Base-by-base conservation (phyloP, 202 grass and related monocot genomes). In the Schoenoplectus tabernaemontani region DNA sequence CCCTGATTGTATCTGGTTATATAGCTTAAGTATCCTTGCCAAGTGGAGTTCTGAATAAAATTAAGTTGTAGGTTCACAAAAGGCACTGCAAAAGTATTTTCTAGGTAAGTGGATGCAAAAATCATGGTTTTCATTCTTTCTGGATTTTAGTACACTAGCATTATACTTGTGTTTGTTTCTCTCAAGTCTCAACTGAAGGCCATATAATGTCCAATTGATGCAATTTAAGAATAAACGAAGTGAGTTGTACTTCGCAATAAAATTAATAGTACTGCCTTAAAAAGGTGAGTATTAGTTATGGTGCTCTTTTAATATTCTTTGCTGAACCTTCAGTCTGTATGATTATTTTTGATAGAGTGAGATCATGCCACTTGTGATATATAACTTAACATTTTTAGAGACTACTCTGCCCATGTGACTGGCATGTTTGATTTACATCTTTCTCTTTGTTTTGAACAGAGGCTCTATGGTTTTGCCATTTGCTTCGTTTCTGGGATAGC, bases 391-490 rank as follows among this genome's bases (percentile, higher is more conserved):
- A 59, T n/a, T 10, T 10, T 12, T 62, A 32, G n/a, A 20, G 3
- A 81, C 16, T 64, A 20, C 15, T 69, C 66, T 51, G 23, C 80
- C 22, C 22, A 1, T 81, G 32, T 17, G 69, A 84, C 78, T 87
- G 73, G 68, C 61, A 81, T 64, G 7, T 82, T 57, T 39, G 53
- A 64, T 64, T 80, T 10, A 43, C 17, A 46, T 64, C 8, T 0
- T 80, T 80, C 64, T 34, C 8, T 38, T 28, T 79, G 2, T 38
- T 33, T 80, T 90, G 33, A 33, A 63, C 91, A 98, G 95, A 89
- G 95, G 86, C 70, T 98, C 26, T 98, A 98, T 78, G 96, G 96
- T 51, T 98, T 98, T n/a, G 91, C 90, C 57, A 98, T 90, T 77
- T 98, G 96, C 85, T 82, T 98, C 73, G 86, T 85, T 81, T 86